phyloP scores from a whole-genome alignment of 176 grass and related monocot species.

The Alloteropsis semialata region DNA sequence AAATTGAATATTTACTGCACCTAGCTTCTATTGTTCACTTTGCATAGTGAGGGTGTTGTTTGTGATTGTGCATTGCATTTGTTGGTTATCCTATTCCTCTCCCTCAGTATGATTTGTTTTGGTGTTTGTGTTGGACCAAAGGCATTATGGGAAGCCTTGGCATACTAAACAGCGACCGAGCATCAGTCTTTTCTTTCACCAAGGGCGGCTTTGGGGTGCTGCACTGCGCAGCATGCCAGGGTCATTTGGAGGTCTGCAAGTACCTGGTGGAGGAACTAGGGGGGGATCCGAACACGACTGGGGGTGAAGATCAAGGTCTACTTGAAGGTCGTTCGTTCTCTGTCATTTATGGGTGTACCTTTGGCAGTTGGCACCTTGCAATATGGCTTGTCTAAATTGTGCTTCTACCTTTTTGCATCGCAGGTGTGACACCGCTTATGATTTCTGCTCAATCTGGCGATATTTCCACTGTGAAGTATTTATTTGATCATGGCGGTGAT shows the following conservation, averaged over 20 bases:
- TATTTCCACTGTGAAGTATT: conserved; percentile 32
- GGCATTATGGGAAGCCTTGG: not conserved
- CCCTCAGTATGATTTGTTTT: not conserved
- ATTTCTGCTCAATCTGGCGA: conserved; percentile 5
- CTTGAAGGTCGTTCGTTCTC: not conserved
- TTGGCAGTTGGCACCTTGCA: not conserved
- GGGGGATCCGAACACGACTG: conserved; percentile 24
- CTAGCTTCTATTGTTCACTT: not conserved
- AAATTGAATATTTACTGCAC: not conserved
- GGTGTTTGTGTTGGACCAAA: not conserved
- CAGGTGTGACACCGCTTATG: conserved; percentile 33
- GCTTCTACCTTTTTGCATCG: not conserved
- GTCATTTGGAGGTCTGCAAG: conserved; percentile 37
- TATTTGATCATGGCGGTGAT: conserved; percentile 33
- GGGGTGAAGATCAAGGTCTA: not conserved
- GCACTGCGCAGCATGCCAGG: not conserved
- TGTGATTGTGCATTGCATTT: not conserved
- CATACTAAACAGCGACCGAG: not conserved
- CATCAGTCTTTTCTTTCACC: not conserved
- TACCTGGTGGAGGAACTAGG: conserved; percentile 38
- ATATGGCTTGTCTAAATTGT: not conserved
- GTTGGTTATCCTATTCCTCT: not conserved
- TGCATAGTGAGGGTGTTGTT: not conserved
- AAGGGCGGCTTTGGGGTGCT: not conserved
- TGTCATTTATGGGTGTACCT: not conserved